These are phyloP conservation scores for Irpex sp. DNA, from an alignment of 1,284 basidiomycete genomes.

Conservation along the genomic window DNA sequence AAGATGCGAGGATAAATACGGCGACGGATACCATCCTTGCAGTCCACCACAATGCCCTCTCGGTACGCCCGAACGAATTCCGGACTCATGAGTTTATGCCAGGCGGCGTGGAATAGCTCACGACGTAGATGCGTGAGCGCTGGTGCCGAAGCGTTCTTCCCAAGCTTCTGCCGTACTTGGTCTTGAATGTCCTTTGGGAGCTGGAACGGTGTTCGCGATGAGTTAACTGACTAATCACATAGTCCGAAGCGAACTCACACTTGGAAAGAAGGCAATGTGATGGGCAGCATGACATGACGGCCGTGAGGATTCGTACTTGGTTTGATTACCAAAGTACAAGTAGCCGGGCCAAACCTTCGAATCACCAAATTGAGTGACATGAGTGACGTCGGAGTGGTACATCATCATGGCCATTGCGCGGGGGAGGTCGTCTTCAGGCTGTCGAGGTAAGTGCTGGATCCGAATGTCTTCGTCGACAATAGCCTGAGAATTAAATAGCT, in stretches of 20 bases:
- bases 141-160: not conserved
- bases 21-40: constrained; percentile 13
- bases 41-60: constrained; percentile 23
- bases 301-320: not conserved
- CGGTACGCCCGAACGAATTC: constrained; percentile 22
- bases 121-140: not conserved
- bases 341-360: not conserved
- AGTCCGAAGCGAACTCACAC: too few species aligned
- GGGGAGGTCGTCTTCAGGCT: too few species aligned
- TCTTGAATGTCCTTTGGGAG: not conserved
- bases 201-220: not conserved
- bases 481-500: too few species aligned
- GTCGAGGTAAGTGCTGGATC: too few species aligned
- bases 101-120: not conserved
- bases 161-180: not conserved
- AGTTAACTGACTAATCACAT: too few species aligned
- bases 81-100: not conserved
- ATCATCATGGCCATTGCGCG: not conserved
- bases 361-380: not conserved
- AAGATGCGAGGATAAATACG: constrained; percentile 17
- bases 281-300: constrained; percentile 18
- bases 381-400: not conserved
- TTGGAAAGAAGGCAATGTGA: constrained; percentile 28
- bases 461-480: too few species aligned
- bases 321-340: not conserved